phyloP scores from a whole-genome alignment of 352 stramenopile genomes.

The Phytopythium helicoides region DNA sequence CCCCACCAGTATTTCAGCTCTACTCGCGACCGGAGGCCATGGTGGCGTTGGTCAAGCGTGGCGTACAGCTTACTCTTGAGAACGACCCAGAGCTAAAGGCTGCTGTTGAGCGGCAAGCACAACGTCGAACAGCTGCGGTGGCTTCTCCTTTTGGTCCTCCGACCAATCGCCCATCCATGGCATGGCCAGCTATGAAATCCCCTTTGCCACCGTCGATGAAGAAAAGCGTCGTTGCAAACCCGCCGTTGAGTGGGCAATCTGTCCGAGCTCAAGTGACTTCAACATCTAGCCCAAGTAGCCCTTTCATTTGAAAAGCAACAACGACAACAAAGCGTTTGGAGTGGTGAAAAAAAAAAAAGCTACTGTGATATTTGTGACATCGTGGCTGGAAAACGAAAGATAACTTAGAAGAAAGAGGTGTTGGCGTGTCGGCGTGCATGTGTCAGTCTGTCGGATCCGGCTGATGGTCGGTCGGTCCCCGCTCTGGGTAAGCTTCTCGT shows the following conservation, averaged over 20 bases:
- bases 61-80: slow-evolving; percentile 70
- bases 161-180: background rate
- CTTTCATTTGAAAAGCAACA: too few species aligned
- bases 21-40: slow-evolving; percentile 46
- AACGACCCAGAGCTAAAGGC: slow-evolving; percentile 52
- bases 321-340: too few species aligned
- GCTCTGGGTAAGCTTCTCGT: slow-evolving; percentile 1
- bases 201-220: background rate
- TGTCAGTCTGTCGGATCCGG: background rate
- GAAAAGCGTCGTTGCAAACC: slow-evolving; percentile 1
- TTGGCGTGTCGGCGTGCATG: background rate
- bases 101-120: slow-evolving; percentile 44
- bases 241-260: too few species aligned
- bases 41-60: slow-evolving; percentile 52
- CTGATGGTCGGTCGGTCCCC: background rate
- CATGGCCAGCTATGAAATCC: background rate
- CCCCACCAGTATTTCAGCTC: slow-evolving; percentile 43
- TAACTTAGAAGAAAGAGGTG: slow-evolving; percentile 7
- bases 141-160: background rate
- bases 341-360: background rate
- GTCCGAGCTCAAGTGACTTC: too few species aligned
- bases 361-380: slow-evolving; percentile 2
- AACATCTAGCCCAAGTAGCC: too few species aligned
- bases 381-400: slow-evolving; percentile 23
- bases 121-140: slow-evolving; percentile 17